Base-by-base conservation (phyloP, 2,329 filamentous ascomycete species). In the Hymenoscyphus scutula region DNA sequence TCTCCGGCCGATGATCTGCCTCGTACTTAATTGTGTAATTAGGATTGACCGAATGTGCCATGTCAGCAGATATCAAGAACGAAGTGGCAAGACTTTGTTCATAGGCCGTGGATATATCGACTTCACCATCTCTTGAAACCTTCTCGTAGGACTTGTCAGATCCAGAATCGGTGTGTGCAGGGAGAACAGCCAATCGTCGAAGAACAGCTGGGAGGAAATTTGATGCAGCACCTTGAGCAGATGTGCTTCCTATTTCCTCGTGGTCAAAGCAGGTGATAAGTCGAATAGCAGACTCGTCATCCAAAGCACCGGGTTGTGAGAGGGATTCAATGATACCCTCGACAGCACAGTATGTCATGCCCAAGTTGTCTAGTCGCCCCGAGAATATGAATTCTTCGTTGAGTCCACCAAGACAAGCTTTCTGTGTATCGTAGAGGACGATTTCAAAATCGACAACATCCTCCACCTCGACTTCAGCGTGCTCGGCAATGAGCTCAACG, bases 251-350 rank as follows among this genome's bases (percentile, higher is more conserved):
- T 72, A 99, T 95, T 75, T 99, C 95, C 77, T 99, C 95, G 78
- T 99, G 93, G 75, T 99, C 95, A 76, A 99, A 99, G 77, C 94
- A 91, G 38, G 92, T 89, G 69, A 96, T 89, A n/a, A 99, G 81
- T 54, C 95, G 91, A 72, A 98, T 97, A 19, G 86, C 89, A 3
- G 85, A 80, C 73, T 97, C 94, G 25, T 89, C 78, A 53, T 92
- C 86, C 30, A 98, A 83, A 5, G 89, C 83, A 3, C 81, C 78
- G 13, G 84, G 75, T 2, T 85, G 82, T 23, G 81, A 77, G 29
- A 96, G 80, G 0, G 94, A 97, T 67, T 89, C 84, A 71, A 98
- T 92, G 62, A 99, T 81, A 61, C 91, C 92, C 77, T 89, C 84
- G 60, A 95, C 87, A 67, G 90, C 89, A 79, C 95, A 98, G 80